Percentiles rank a stretch among this genome's conserved stretches.
Conservation (phyloP, 1,284 basidiomycete genomes). For the Naganishia liquefaciens region DNA sequence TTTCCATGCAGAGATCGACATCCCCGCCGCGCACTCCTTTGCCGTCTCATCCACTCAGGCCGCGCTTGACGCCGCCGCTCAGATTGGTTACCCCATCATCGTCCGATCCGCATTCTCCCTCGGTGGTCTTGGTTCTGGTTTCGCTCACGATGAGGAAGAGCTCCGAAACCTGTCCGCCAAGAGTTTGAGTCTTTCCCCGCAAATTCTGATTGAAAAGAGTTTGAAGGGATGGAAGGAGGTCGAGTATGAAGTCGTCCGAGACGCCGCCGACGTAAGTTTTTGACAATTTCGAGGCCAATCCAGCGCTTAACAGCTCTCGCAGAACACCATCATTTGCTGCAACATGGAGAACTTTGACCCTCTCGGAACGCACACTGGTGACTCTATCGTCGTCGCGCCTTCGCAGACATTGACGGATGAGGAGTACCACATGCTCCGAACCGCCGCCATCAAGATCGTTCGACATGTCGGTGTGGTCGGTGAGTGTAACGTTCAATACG, state of each 20-base stretch:
- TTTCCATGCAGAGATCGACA: constrained; percentile 78
- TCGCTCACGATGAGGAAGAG: constrained; percentile 93
- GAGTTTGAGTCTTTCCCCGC: constrained; percentile 85
- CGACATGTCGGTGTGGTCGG: constrained; percentile 97
- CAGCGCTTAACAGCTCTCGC: background rate
- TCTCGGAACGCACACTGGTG: constrained; percentile 98
- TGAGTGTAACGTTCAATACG: constrained; percentile 89
- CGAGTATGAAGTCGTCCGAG: constrained; percentile 98
- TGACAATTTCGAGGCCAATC: background rate
- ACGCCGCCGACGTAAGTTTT: constrained; percentile 81
- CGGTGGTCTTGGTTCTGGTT: constrained; percentile 97
- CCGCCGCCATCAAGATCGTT: constrained; percentile 95
- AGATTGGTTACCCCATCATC: constrained; percentile 97
- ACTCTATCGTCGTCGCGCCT: constrained; percentile 99
- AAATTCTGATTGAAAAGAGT: constrained; percentile 95
- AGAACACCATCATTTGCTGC: constrained; percentile 94
- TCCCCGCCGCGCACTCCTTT: constrained; percentile 94
- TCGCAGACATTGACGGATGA: constrained; percentile 97
- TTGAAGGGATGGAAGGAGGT: constrained; percentile 99
- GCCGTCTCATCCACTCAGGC: constrained; percentile 95
- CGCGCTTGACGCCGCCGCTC: constrained; percentile 84
- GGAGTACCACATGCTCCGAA: constrained; percentile 98
- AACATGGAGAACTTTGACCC: constrained; percentile 99
- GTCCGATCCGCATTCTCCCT: constrained; percentile 97
- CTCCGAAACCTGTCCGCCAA: constrained; percentile 91